These are phyloP conservation scores for Komagataea norvegica DNA, from an alignment of 1,139 yeast genomes.

Conservation along the genomic window DNA sequence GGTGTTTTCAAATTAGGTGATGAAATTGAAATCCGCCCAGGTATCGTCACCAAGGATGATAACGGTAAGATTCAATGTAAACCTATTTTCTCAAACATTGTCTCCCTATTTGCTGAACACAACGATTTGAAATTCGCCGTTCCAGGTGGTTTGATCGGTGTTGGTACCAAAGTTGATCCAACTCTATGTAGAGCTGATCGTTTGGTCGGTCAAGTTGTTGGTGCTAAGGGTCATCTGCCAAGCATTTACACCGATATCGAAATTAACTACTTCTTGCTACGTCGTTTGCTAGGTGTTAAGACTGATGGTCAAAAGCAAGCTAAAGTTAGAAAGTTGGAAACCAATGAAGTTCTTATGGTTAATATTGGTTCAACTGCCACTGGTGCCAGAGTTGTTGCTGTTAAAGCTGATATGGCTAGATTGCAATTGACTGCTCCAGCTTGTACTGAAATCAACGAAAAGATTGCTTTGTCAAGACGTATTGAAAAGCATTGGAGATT, in stretches of 20 bases:
- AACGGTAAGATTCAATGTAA: slow-evolving; percentile 91
- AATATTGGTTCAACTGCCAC: slow-evolving; percentile 99
- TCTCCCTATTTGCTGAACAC: slow-evolving; percentile 93
- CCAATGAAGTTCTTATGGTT: slow-evolving; percentile 96
- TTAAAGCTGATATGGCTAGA: slow-evolving; percentile 99
- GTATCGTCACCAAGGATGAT: slow-evolving; percentile 94
- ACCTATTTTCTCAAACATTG: slow-evolving; percentile 92
- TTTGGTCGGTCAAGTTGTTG: slow-evolving; percentile 98
- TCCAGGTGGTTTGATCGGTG: slow-evolving; percentile 99
- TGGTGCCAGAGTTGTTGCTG: slow-evolving; percentile 98
- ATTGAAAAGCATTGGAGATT: slow-evolving; percentile 99
- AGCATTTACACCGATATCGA: slow-evolving; percentile 95
- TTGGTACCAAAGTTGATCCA: slow-evolving; percentile 98
- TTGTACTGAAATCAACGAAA: slow-evolving; percentile 96
- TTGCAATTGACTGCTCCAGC: slow-evolving; percentile 96
- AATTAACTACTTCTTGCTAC: slow-evolving; percentile 91
- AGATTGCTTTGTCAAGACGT: slow-evolving; percentile 98
- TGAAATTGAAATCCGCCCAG: slow-evolving; percentile 98
- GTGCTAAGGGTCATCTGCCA: slow-evolving; percentile 94
- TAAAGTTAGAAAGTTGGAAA: slow-evolving; percentile 89
- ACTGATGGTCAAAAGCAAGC: slow-evolving; percentile 98
- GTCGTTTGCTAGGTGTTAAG: slow-evolving; percentile 97
- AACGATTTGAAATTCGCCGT: slow-evolving; percentile 97
- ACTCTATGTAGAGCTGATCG: slow-evolving; percentile 99
- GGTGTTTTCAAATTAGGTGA: slow-evolving; percentile 98